Conservation (phyloP, 2,329 filamentous ascomycete genomes). For the Aspergillus tamarii region DNA sequence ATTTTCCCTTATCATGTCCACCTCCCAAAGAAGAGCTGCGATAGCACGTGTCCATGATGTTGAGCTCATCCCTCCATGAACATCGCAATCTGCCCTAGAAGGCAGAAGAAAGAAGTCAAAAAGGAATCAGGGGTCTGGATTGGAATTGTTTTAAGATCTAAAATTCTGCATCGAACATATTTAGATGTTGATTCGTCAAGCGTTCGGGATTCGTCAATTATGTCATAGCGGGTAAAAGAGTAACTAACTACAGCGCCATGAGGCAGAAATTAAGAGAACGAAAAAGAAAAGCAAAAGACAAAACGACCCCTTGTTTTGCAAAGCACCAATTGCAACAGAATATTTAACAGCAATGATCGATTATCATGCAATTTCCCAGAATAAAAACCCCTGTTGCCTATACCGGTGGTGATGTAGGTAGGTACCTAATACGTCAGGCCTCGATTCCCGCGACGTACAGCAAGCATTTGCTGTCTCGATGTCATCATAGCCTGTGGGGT, state of each 20-base stretch:
- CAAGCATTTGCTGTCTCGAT: slow-evolving; percentile 6
- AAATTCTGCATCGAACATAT: neutral
- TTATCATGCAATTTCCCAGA: slow-evolving; percentile 5
- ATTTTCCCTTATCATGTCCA: neutral
- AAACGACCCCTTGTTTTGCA: neutral
- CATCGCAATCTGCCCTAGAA: neutral
- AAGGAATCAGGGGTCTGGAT: neutral
- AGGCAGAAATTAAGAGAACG: neutral
- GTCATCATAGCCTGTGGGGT: slow-evolving; percentile 10
- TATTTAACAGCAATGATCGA: neutral
- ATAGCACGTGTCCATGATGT: neutral
- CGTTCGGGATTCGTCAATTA: neutral
- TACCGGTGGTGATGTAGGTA: neutral
- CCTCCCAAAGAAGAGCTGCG: neutral
- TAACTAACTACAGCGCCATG: neutral
- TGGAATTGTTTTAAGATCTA: neutral
- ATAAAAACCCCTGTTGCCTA: neutral
- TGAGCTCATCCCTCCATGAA: neutral
- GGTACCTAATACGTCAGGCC: slow-evolving; percentile 7
- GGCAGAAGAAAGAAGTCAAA: neutral
- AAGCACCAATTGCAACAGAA: neutral
- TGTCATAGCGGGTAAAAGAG: slow-evolving; percentile 1
- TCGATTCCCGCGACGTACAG: neutral
- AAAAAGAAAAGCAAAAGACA: neutral
- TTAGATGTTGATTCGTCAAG: neutral